Base-by-base conservation (phyloP, 1,139 yeast species). In the Lodderomyces orthopsilosis region DNA sequence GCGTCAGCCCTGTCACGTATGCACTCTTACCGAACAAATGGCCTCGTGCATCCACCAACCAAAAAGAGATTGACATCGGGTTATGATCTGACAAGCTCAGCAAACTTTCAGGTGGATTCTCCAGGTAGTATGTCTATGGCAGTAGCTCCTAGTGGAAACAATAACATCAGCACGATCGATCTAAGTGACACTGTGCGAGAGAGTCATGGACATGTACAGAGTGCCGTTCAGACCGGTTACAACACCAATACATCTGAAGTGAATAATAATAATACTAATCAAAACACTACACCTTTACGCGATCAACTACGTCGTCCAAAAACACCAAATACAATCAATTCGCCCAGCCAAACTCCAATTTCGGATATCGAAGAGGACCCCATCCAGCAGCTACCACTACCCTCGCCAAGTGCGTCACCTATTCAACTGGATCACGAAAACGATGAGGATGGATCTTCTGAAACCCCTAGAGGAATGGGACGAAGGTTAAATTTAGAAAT, bases 391-490 rank as follows among this genome's bases (percentile, higher is more conserved):
- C 63, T 78, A 15, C 85, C 85, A 0, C 65, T 81, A 24, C 87
- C 87, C 0, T 81, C 85, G 5, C 88, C 88, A 0, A 77, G 83
- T 53, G 88, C 87, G 1, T 80, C 86, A 1, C 87, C 87, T 0
- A 74, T 72, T 6, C 83, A 75, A 48, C 47, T 44, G 51, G 59
- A 56, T 35, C 48, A 50, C 19, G 46, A 51, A 23, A 41, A 28
- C 13, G 43, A 39, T 18, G 30, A 22, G 10, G 32, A 18, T 12
- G 15, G 7, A 32, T 14, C 23, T 15, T 24, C 39, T 7, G 35
- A 39, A 19, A 39, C 32, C 17, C 41, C 41, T 21, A 13, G 37
- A 13, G 10, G 28, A 22, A 18, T 24, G 23, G 14, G 21, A 9
- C 21, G 22, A 26, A 32, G 34, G 19, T 32, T 24, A 12, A 33